Conservation (phyloP, 2,329 filamentous ascomycete genomes). For the Fusarium sambucinum region DNA sequence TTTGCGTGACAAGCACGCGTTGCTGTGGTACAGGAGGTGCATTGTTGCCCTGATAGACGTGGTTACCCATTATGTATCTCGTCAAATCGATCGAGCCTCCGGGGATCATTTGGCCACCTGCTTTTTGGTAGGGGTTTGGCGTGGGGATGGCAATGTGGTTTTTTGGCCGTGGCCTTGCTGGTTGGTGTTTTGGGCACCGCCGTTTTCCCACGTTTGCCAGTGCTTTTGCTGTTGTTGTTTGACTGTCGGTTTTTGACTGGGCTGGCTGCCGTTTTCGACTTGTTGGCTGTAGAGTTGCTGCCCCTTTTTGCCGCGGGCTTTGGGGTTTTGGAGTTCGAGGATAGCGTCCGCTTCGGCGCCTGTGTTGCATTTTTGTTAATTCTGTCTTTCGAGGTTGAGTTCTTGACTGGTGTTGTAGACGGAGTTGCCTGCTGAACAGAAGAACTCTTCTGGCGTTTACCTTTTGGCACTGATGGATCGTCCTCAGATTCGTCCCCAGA, state of each 20-base stretch:
- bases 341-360: constrained; percentile 48
- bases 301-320: constrained; percentile 37
- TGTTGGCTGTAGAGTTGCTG: constrained; percentile 28
- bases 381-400: constrained; percentile 42
- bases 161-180: constrained; percentile 16
- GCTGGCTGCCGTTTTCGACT: constrained; percentile 51
- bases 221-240: constrained; percentile 18
- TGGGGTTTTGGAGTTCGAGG: constrained; percentile 25
- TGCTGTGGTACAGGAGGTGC: constrained; percentile 11
- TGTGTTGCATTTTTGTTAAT: constrained; percentile 52
- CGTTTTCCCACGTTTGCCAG: constrained; percentile 27
- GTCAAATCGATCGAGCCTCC: constrained; percentile 14
- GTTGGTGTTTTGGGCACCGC: constrained; percentile 11
- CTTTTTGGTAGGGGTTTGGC: constrained; percentile 28
- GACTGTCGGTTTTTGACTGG: constrained; percentile 29
- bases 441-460: constrained; percentile 52
- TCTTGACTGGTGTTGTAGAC: constrained; percentile 46
- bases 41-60: constrained; percentile 13
- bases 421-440: constrained; percentile 41
- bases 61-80: constrained; percentile 34
- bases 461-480: constrained; percentile 47
- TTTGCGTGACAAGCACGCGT: constrained; percentile 22
- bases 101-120: constrained; percentile 15
- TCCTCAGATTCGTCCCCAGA: constrained; percentile 50
- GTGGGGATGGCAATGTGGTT: constrained; percentile 5